A percentile compares a stretch with the other conserved stretches of the same genome.
Evolutionary conservation across 306 rosid genomes (phyloP).

Genomic region (Notholithocarpus densiflorus): DNA sequence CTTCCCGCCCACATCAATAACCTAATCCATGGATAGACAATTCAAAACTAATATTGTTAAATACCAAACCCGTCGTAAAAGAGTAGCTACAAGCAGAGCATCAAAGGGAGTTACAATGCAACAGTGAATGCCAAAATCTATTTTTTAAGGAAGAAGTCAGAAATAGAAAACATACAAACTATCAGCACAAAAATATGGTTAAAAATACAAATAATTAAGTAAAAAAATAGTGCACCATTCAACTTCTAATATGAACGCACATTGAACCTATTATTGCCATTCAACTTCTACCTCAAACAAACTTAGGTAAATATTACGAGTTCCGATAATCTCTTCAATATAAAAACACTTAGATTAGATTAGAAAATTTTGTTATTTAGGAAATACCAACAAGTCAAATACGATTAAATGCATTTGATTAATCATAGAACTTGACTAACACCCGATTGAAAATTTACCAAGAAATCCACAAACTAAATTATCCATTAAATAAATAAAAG

Average conservation of each 20-base stretch:
- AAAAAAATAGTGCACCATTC: neutral
- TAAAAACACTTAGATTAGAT: too few species aligned
- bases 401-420: too few species aligned
- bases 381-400: too few species aligned
- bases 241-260: too few species aligned
- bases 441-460: neutral
- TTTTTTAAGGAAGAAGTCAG: neutral
- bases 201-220: neutral
- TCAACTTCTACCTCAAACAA: neutral
- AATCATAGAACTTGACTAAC: too few species aligned
- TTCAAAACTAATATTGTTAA: conserved; percentile 24
- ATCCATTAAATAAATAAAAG: neutral
- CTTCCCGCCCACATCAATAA: conserved; percentile 93
- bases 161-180: neutral
- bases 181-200: neutral
- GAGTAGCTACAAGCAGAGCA: conserved; percentile 7
- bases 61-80: neutral
- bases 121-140: neutral
- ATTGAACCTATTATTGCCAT: too few species aligned
- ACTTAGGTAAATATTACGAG: neutral
- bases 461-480: neutral
- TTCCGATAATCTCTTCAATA: too few species aligned
- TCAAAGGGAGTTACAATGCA: neutral
- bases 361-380: too few species aligned
- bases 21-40: conserved; percentile 41